Conservation (phyloP, 139 green algal genomes). For the Limnomonas spitsbergensis region DNA sequence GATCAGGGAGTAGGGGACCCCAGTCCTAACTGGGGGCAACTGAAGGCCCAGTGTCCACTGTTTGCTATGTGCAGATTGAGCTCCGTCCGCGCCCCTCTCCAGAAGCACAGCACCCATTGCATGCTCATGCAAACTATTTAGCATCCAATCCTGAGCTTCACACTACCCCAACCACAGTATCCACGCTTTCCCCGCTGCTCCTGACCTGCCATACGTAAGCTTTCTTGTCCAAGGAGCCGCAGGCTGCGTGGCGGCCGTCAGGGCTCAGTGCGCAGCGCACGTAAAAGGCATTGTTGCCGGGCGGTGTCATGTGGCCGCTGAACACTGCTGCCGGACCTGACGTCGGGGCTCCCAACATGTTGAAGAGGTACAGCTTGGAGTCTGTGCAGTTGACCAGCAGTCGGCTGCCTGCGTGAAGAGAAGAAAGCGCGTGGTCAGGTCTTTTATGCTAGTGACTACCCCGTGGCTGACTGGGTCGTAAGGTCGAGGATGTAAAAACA, state of each 20-base stretch:
- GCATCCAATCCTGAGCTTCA: too few species aligned
- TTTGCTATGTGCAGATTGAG: not conserved
- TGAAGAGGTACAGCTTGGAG: conserved; percentile 1
- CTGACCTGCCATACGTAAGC: conserved; percentile 2
- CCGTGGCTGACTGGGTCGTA: too few species aligned
- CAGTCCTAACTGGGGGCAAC: too few species aligned
- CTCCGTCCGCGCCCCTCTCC: not conserved
- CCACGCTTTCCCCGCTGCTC: too few species aligned
- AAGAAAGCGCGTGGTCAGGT: not conserved
- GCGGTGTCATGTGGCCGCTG: not conserved
- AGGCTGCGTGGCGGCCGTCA: not conserved
- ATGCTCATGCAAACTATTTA: not conserved
- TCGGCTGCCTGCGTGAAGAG: not conserved
- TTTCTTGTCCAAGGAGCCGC: not conserved
- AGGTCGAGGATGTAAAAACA: too few species aligned
- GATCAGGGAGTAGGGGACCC: too few species aligned
- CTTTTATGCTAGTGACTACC: too few species aligned
- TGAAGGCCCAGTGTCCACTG: not conserved
- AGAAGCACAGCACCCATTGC: not conserved
- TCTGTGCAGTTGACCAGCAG: conserved; percentile 13
- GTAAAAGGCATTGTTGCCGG: conserved; percentile 6
- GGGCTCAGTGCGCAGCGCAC: not conserved
- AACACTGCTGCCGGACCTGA: not conserved
- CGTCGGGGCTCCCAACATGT: not conserved
- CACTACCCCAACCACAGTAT: too few species aligned